Base-by-base conservation (phyloP, 805 yeast species). In the Ogataea methylovora region DNA sequence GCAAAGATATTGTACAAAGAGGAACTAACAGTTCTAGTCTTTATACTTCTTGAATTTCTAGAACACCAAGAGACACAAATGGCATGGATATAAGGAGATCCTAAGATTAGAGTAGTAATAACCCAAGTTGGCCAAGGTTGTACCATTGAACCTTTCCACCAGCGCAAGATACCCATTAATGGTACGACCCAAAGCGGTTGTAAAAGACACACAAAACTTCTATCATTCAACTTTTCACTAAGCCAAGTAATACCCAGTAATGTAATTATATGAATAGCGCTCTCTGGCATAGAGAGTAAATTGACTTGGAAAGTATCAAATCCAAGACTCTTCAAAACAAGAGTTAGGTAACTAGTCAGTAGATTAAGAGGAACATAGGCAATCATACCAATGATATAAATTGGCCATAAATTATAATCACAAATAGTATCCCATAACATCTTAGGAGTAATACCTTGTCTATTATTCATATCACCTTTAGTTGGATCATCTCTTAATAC, bases 401-500 rank as follows among this genome's bases (percentile, higher is more conserved):
- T 46, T 15, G 78, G 78, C 64, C 72, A 58, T 37, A 72, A 38
- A 45, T 69, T 70, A 42, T 56, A 67, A 44, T 74, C 79, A 5
- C 46, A 34, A 11, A 72, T 32, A 8, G 69, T 49, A 20, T 54
- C 48, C 47, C 57, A 45, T 13, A 74, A 43, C 39, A 52, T 58
- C 22, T 45, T 55, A n/a, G 56, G 42, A 5, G 61, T 45, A 14
- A 74, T 56, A 1, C 71, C 69, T 39, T 67, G 67, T 42, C 75
- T 56, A 43, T 73, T 71, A 45, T 71, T 60, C 77, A 72, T 70
- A 37, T 69, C 76, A 20, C 22, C 22, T 20, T 20, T 20, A 9
- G 22, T 45, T 15, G 83, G 84, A 45, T 78, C 84, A 47, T 78
- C 83, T 42, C 82, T 56, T 34, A 77, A 52, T 2, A 77, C 63